Conservation (phyloP, 768 basidiomycete genomes). For the Termitomyces heimii region DNA sequence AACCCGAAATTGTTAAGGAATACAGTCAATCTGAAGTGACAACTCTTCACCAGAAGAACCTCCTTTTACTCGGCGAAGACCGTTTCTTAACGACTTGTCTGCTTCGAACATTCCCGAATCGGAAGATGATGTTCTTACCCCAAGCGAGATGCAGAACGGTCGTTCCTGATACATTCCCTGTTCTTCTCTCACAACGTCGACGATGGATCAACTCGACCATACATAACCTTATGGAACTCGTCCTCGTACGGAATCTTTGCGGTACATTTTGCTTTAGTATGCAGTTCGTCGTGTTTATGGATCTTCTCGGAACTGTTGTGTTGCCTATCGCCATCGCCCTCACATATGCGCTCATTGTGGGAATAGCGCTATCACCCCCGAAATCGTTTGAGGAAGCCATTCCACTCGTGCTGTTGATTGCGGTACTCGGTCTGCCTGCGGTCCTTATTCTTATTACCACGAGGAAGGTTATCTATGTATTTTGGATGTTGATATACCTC, state of each 20-base stretch:
- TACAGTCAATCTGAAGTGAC: constrained; percentile 93
- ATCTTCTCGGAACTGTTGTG: constrained; percentile 85
- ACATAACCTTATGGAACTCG: constrained; percentile 98
- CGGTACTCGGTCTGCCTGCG: constrained; percentile 91
- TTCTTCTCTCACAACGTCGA: constrained; percentile 93
- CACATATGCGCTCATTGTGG: constrained; percentile 84
- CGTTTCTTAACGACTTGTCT: constrained; percentile 97
- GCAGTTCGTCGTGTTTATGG: constrained; percentile 99
- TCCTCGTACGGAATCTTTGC: constrained; percentile 93
- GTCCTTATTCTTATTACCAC: constrained; percentile 92
- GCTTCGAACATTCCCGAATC: constrained; percentile 92
- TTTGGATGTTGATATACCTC: constrained; percentile 98
- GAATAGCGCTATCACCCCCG: constrained; percentile 77
- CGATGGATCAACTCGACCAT: constrained; percentile 99
- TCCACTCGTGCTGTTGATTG: constrained; percentile 81
- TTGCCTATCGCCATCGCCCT: constrained; percentile 90
- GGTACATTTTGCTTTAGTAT: constrained; percentile 99
- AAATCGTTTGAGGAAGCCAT: constrained; percentile 87
- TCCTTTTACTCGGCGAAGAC: constrained; percentile 95
- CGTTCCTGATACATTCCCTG: constrained; percentile 90
- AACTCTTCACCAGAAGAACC: constrained; percentile 96
- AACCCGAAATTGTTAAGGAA: constrained; percentile 95
- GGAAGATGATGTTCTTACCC: constrained; percentile 99
- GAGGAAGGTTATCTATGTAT: constrained; percentile 89
- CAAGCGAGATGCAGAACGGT: constrained; percentile 94